Conservation (phyloP, 1,139 yeast species). For the Candida anutae region DNA sequence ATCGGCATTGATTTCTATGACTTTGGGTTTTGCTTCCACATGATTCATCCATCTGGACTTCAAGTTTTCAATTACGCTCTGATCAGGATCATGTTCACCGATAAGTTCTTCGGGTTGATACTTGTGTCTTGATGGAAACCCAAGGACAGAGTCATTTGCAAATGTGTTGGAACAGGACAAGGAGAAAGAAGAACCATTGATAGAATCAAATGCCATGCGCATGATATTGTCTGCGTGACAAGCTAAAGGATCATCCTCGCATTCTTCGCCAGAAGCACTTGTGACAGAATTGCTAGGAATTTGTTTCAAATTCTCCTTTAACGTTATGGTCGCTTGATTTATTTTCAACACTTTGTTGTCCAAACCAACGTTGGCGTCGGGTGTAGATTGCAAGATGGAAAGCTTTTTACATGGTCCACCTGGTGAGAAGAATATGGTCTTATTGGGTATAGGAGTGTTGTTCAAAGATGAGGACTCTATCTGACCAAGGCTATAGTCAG, state of each 20-base stretch:
- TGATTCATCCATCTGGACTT: constrained; percentile 13
- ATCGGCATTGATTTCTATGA: constrained; percentile 30
- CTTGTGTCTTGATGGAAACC: constrained; percentile 9
- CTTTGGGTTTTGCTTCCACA: constrained; percentile 16
- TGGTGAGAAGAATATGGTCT: constrained; percentile 26
- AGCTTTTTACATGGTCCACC: constrained; percentile 16
- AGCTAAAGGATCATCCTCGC: constrained; percentile 35
- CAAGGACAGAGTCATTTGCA: constrained; percentile 24
- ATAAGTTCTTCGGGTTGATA: constrained; percentile 10
- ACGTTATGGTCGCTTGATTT: constrained; percentile 14
- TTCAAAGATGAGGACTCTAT: constrained; percentile 12
- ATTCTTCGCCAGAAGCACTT: constrained; percentile 14
- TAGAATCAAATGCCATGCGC: constrained; percentile 43
- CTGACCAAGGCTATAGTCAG: constrained; percentile 6
- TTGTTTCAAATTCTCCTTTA: constrained; percentile 3
- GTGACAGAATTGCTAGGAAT: constrained; percentile 3
- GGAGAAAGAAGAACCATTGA: constrained; percentile 36
- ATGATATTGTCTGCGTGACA: constrained; percentile 43
- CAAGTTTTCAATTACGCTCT: constrained; percentile 22
- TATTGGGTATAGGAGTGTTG: constrained; percentile 24
- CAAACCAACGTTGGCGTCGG: constrained; percentile 18
- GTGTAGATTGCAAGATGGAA: constrained; percentile 8
- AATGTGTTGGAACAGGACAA: constrained; percentile 27
- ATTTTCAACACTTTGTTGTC: constrained; percentile 10
- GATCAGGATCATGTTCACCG: constrained; percentile 24